Evolutionary conservation across 352 stramenopile genomes (phyloP).

Genomic region (Phytophthora melonis): DNA sequence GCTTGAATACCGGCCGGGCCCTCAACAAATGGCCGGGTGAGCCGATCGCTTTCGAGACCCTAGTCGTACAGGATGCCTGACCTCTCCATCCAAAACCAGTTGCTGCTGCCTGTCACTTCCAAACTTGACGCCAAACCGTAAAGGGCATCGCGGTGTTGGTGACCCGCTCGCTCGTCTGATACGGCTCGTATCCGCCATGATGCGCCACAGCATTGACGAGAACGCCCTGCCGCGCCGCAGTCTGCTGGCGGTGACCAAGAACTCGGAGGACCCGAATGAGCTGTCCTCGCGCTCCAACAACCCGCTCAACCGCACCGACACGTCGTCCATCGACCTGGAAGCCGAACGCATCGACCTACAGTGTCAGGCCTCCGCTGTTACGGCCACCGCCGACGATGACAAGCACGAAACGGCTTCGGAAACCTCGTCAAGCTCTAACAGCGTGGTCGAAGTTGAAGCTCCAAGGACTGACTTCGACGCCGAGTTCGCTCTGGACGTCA

Average conservation of each 20-base stretch:
- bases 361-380: neutral
- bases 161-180: constrained; percentile 19
- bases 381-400: constrained; percentile 15
- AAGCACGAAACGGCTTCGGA: constrained; percentile 28
- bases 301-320: constrained; percentile 20
- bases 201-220: constrained; percentile 40
- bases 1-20: constrained; percentile 25
- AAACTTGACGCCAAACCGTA: constrained; percentile 33
- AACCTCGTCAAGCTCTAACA: constrained; percentile 39
- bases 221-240: constrained; percentile 31
- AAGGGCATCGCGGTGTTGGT: constrained; percentile 18
- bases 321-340: constrained; percentile 36
- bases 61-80: constrained; percentile 7
- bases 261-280: constrained; percentile 15
- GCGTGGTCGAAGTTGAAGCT: constrained; percentile 13
- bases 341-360: constrained; percentile 27
- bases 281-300: constrained; percentile 31
- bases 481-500: constrained; percentile 20
- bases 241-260: constrained; percentile 19
- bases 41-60: constrained; percentile 11
- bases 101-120: constrained; percentile 24
- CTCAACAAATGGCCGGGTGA: constrained; percentile 25
- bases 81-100: constrained; percentile 9
- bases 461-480: constrained; percentile 13
- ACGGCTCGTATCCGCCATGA: constrained; percentile 24